Conservation (phyloP, 179 eudicot genomes). For the Corrigiola litoralis region DNA sequence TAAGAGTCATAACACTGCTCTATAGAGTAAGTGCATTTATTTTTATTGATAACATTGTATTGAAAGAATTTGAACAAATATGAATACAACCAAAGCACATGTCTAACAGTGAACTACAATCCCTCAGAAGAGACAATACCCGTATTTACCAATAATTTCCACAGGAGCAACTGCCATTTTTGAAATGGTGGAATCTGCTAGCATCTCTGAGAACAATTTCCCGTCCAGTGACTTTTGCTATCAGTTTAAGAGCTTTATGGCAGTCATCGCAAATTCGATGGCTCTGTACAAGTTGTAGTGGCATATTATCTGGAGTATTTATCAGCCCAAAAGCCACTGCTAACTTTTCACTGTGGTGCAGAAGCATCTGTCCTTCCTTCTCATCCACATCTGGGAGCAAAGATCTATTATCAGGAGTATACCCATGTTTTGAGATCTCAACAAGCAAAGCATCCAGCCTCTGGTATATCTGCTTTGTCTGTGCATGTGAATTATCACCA, state of each 20-base stretch:
- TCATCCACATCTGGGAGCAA: slow-evolving; percentile 87
- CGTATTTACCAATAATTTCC: slow-evolving; percentile 83
- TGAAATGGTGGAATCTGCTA: slow-evolving; percentile 75
- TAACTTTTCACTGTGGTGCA: slow-evolving; percentile 73
- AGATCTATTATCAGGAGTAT: slow-evolving; percentile 39
- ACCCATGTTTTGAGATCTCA: slow-evolving; percentile 54
- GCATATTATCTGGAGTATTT: slow-evolving; percentile 39
- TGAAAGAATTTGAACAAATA: not conserved
- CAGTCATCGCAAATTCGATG: slow-evolving; percentile 78
- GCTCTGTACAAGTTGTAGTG: slow-evolving; percentile 72
- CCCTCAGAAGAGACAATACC: slow-evolving; percentile 3
- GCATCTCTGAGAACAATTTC: slow-evolving; percentile 70
- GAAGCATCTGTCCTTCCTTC: slow-evolving; percentile 41
- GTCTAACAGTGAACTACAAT: not conserved
- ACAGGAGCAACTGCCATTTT: slow-evolving; percentile 74
- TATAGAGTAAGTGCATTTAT: not conserved
- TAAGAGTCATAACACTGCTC: not conserved
- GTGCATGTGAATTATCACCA: slow-evolving; percentile 48
- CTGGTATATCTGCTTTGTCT: slow-evolving; percentile 49
- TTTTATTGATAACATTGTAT: not conserved
- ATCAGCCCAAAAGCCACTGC: slow-evolving; percentile 78
- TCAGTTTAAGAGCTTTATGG: slow-evolving; percentile 58
- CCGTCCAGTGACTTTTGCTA: slow-evolving; percentile 46
- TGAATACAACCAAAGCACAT: not conserved
- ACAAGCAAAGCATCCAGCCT: slow-evolving; percentile 38